These are phyloP conservation scores for Kluyveromyces lactis DNA, from an alignment of 805 yeast species.

Conservation along the genomic window DNA sequence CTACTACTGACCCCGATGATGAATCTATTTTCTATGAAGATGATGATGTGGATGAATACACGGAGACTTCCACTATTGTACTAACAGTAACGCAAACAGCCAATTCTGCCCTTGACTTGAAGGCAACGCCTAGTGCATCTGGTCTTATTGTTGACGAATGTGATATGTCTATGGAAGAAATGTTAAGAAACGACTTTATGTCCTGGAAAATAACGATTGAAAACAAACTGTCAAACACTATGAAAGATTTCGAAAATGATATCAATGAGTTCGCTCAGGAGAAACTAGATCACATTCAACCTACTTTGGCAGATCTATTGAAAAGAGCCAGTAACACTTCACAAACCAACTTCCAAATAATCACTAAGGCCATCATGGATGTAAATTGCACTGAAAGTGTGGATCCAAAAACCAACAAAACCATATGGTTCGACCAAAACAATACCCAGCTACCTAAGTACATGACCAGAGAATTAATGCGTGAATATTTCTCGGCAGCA, in stretches of 20 bases:
- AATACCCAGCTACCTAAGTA: constrained; percentile 30
- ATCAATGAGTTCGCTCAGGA: constrained; percentile 25
- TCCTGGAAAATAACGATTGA: constrained; percentile 31
- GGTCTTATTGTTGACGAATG: constrained; percentile 3
- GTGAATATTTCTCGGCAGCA: constrained; percentile 34
- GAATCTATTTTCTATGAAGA: constrained; percentile 7
- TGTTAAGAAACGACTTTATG: constrained; percentile 30
- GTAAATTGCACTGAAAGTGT: constrained; percentile 30
- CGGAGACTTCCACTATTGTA: constrained; percentile 14
- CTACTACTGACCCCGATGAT: constrained; percentile 6
- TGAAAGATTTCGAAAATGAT: constrained; percentile 32
- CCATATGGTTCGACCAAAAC: constrained; percentile 27
- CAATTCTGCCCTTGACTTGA: constrained; percentile 4
- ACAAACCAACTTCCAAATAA: constrained; percentile 18
- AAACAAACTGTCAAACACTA: constrained; percentile 32
- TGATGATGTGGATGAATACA: constrained; percentile 6
- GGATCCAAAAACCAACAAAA: constrained; percentile 27
- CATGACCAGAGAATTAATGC: constrained; percentile 40
- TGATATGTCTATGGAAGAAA: constrained; percentile 16
- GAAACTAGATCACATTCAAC: constrained; percentile 22
- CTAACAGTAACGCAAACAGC: constrained; percentile 13
- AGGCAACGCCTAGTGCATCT: constrained; percentile 6
- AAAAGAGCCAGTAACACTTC: constrained; percentile 26
- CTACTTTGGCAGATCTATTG: constrained; percentile 29
- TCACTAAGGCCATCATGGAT: constrained; percentile 30